Evolutionary conservation across 805 yeast species (phyloP).

Genomic region (Dipodascus geniculatus): DNA sequence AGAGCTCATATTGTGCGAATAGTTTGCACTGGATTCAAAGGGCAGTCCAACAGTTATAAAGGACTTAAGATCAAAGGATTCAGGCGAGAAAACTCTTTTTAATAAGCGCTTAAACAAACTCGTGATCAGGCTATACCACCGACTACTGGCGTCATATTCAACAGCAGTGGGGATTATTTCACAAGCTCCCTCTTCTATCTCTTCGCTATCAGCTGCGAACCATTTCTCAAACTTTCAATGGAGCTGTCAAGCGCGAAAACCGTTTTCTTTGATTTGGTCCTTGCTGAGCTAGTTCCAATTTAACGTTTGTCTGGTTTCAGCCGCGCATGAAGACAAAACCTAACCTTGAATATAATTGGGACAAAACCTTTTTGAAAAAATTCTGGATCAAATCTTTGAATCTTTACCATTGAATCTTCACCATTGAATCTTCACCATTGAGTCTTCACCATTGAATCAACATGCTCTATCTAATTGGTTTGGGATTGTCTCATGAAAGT

Average conservation of each 20-base stretch:
- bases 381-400: no score
- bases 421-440: no score
- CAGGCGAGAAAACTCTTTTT: background rate
- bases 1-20: no score
- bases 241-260: background rate
- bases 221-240: background rate
- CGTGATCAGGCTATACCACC: no score
- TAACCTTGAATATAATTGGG: background rate
- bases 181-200: no score
- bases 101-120: no score
- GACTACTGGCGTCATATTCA: no score
- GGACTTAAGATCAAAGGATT: background rate
- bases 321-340: background rate
- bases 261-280: background rate
- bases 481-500: conserved; percentile 78
- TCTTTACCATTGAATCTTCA: no score
- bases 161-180: no score
- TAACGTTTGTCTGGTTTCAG: background rate
- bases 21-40: no score
- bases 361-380: background rate
- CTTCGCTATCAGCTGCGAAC: no score
- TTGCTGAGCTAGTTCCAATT: background rate
- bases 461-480: conserved; percentile 85
- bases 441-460: conserved; percentile 9
- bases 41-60: no score